A percentile compares a stretch with the other conserved stretches of the same genome.
These are phyloP conservation scores for Kwoniella botswanensis DNA, from an alignment of 768 basidiomycete genomes.

Conservation along the genomic window DNA sequence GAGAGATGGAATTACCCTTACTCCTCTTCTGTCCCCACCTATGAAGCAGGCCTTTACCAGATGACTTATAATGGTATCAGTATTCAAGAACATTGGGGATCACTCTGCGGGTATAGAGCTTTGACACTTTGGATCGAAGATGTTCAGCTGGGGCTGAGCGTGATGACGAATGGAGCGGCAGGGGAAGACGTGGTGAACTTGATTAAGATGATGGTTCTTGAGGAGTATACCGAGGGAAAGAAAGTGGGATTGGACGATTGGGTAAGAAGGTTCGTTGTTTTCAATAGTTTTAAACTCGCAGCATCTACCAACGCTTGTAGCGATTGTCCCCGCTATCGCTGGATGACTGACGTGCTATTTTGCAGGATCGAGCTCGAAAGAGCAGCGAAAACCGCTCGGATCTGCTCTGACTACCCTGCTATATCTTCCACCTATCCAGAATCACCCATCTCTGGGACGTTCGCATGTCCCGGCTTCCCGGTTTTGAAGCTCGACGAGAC, in stretches of 20 bases:
- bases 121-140: background rate
- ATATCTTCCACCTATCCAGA: background rate
- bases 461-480: background rate
- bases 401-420: background rate
- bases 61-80: background rate
- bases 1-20: conserved; percentile 5
- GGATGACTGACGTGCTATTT: no score
- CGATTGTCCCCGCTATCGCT: no score
- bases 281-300: background rate
- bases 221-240: background rate
- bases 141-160: background rate
- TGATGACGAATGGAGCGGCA: background rate
- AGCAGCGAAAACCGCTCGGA: background rate
- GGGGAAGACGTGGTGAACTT: background rate
- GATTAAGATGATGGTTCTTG: background rate
- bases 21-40: conserved; percentile 1
- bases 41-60: background rate
- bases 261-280: background rate
- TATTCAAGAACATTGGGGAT: background rate
- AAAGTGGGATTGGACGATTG: background rate
- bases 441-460: background rate
- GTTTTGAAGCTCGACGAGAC: background rate
- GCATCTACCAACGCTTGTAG: no score
- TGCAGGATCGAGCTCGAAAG: background rate
- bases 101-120: background rate